Percentiles rank a stretch among this genome's conserved stretches.
phyloP scores from a whole-genome alignment of 441 rosid genomes.

The Pelargonium citronellum region DNA sequence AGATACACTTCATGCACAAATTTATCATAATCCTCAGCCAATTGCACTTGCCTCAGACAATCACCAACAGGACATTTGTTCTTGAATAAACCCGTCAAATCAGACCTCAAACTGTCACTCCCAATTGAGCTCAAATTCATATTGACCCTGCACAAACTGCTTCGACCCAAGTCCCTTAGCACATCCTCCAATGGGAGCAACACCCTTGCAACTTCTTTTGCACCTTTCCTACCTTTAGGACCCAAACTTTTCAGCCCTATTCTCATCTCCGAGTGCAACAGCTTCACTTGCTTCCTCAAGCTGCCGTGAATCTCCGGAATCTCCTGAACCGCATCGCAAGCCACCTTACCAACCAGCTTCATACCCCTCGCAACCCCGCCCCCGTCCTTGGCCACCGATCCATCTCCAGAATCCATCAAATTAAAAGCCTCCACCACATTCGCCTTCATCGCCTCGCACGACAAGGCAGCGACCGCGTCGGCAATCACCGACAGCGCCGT shows the following conservation, averaged over 20 bases:
- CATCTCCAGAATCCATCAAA: constrained; percentile 65
- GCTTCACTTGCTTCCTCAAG: constrained; percentile 50
- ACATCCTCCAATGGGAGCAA: constrained; percentile 38
- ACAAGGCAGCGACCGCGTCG: constrained; percentile 65
- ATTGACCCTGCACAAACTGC: constrained; percentile 41
- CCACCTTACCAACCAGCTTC: constrained; percentile 44
- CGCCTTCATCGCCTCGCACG: constrained; percentile 61
- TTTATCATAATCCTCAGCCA: constrained; percentile 36
- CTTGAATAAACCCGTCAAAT: constrained; percentile 32
- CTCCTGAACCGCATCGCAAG: constrained; percentile 34
- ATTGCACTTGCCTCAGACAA: constrained; percentile 29
- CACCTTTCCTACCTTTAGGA: constrained; percentile 36
- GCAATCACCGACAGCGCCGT: constrained; percentile 42
- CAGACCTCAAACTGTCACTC: constrained; percentile 33
- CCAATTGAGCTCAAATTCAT: constrained; percentile 37
- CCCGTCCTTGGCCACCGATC: constrained; percentile 57
- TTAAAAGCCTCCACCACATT: constrained; percentile 41
- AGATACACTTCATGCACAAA: constrained; percentile 47
- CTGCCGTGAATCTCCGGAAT: constrained; percentile 57
- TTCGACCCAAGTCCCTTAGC: constrained; percentile 42
- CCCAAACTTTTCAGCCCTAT: constrained; percentile 43
- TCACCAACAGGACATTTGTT: constrained; percentile 27
- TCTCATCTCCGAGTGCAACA: constrained; percentile 46
- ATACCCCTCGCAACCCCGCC: constrained; percentile 64
- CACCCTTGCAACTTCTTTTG: constrained; percentile 31